Evolutionary conservation across 805 yeast genomes (phyloP).

Genomic region (Pichia sporocuriosa): DNA sequence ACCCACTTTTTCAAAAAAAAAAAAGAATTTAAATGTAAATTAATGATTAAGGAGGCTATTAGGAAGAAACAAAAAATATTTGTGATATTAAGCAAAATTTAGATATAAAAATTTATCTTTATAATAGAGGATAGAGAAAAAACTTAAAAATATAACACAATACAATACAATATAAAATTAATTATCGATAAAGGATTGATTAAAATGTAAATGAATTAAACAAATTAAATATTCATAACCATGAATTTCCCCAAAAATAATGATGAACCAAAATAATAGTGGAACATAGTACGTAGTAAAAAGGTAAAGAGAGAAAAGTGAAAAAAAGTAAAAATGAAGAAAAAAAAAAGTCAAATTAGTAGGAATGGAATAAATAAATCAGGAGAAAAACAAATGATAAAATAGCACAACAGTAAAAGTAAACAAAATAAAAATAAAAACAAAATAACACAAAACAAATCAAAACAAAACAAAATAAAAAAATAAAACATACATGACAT

Average conservation of each 20-base stretch:
- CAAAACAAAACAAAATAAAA: conserved; percentile 2
- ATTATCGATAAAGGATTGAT: too few species aligned
- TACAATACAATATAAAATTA: too few species aligned
- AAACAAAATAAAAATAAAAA: neutral
- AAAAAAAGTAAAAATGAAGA: neutral
- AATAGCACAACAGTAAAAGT: neutral
- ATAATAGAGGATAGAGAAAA: too few species aligned
- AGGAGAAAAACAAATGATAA: neutral
- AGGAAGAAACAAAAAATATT: too few species aligned
- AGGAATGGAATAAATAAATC: neutral
- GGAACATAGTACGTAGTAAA: neutral
- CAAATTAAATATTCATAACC: neutral
- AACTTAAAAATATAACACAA: too few species aligned
- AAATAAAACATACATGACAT: neutral
- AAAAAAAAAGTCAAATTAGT: neutral
- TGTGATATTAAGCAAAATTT: too few species aligned
- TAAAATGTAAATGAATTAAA: too few species aligned
- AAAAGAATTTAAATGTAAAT: too few species aligned
- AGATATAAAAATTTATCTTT: too few species aligned
- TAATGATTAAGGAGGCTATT: too few species aligned
- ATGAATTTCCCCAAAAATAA: neutral
- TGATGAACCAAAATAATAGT: neutral
- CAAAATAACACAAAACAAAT: neutral
- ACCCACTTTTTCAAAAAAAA: too few species aligned
- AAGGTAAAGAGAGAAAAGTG: neutral